Evolutionary conservation across 2,329 filamentous ascomycete genomes (phyloP).

Genomic region (Ceratocystis cubensis): DNA sequence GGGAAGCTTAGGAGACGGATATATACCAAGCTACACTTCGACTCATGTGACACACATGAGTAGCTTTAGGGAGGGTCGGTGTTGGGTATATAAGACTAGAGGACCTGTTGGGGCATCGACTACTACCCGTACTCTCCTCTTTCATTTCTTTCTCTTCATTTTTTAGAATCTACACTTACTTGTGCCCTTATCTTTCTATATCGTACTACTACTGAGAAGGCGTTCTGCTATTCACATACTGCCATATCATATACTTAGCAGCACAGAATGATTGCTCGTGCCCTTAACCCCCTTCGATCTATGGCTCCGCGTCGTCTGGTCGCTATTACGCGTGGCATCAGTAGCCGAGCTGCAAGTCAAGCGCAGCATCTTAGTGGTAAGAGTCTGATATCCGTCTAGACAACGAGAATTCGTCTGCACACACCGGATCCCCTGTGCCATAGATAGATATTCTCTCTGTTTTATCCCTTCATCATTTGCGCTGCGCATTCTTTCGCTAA

Average conservation of each 20-base stretch:
- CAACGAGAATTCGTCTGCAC: background rate
- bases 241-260: background rate
- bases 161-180: background rate
- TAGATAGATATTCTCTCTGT: background rate
- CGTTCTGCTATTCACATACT: too few species aligned
- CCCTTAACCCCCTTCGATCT: background rate
- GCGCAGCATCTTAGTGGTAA: constrained; percentile 6
- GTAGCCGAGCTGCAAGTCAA: background rate
- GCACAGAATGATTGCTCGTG: background rate
- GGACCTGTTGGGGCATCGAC: background rate
- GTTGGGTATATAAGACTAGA: background rate
- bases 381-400: background rate
- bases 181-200: background rate
- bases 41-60: background rate
- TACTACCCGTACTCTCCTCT: too few species aligned
- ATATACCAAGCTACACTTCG: too few species aligned
- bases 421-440: background rate
- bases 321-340: background rate
- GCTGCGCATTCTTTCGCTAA: too few species aligned
- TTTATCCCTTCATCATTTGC: too few species aligned
- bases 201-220: too few species aligned
- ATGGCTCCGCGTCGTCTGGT: background rate
- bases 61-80: too few species aligned
- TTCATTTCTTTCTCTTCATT: too few species aligned
- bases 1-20: too few species aligned